phyloP scores from a whole-genome alignment of 2,329 filamentous ascomycete species.

The Ceratocystis diversiconidia region DNA sequence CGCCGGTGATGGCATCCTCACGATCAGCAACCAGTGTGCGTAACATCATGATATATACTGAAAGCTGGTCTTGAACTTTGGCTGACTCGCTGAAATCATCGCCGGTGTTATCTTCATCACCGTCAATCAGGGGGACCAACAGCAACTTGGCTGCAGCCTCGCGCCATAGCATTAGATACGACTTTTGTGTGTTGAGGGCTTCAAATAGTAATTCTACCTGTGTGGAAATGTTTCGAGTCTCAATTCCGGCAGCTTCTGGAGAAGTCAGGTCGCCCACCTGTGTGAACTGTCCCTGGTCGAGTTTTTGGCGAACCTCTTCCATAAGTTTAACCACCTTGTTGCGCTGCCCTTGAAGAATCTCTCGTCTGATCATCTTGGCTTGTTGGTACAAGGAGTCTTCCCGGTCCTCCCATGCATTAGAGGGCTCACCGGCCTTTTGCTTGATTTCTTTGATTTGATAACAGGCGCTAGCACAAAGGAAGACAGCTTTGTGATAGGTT shows the following conservation, averaged over 20 bases:
- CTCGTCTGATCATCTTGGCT: not conserved
- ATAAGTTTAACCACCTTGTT: not conserved
- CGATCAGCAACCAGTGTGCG: slow-evolving; percentile 67
- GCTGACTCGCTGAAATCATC: slow-evolving; percentile 84
- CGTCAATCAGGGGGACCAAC: slow-evolving; percentile 57
- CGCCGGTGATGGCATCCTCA: slow-evolving; percentile 59
- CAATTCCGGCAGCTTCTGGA: not conserved
- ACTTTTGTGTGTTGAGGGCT: not conserved
- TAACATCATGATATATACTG: slow-evolving; percentile 70
- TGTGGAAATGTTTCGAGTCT: not conserved
- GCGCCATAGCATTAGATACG: not conserved
- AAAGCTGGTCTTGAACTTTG: slow-evolving; percentile 74
- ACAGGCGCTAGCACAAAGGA: slow-evolving; percentile 71
- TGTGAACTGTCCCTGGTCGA: not conserved
- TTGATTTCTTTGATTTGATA: slow-evolving; percentile 69
- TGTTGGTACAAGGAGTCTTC: not conserved
- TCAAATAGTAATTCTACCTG: not conserved
- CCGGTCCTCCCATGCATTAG: slow-evolving; percentile 33
- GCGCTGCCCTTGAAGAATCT: not conserved
- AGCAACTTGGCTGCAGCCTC: not conserved
- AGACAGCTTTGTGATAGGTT: slow-evolving; percentile 64
- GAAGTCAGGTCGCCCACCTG: not conserved
- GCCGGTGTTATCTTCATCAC: slow-evolving; percentile 70
- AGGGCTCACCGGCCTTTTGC: slow-evolving; percentile 35
- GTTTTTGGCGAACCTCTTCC: not conserved